Evolutionary conservation across 164 flowering plant species (phyloP), one percentile per base, ranked within the genome.

Genomic region (Houttuynia cordata): DNA sequence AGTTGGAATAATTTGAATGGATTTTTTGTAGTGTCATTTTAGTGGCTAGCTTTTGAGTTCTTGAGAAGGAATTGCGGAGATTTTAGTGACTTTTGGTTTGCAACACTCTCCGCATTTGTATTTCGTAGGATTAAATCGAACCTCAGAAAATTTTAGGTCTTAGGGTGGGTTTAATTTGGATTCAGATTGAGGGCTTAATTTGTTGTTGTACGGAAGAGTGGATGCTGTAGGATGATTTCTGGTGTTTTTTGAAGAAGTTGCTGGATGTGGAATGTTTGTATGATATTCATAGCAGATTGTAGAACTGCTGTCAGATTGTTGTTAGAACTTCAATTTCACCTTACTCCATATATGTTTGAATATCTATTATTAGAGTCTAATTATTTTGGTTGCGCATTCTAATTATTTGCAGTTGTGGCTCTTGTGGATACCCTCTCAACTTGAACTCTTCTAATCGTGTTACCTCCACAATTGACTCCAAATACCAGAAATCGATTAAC

Each of bases 361-460:
- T 45, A 45, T 45, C 3, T 1, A 0, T 14, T 45, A 3, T 14
- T 45, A 14, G 49, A 45, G 17, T 8, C 17, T 8, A 12, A 45
- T 3, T 17, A 2, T 45, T 45, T 45, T 0, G 14, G 8, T 45
- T 45, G 49, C 49, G 3, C 17, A 45, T 3, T 45, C 17, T 45
- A 45, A 55, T 40, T 37, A 34, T 39, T 56, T 67, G 70, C 83
- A 85, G 91, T 59, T 85, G 87, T 59, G 83, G 84, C 24, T 80
- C 84, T 58, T 83, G 87, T 65, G 86, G 81, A 24, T 85, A 81
- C 69, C 77, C 79, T 70, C 64, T 83, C 72, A 85, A 81, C 63
- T 69, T 85, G 64, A 60, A 62, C 59, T 80, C 91, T 60, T 76
- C 83, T 3, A 69, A 73, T 62, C 76, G 73, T 30, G 65, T 72